Conservation (phyloP, 2,329 filamentous ascomycete genomes). For the Aspergillus luchuensis region DNA sequence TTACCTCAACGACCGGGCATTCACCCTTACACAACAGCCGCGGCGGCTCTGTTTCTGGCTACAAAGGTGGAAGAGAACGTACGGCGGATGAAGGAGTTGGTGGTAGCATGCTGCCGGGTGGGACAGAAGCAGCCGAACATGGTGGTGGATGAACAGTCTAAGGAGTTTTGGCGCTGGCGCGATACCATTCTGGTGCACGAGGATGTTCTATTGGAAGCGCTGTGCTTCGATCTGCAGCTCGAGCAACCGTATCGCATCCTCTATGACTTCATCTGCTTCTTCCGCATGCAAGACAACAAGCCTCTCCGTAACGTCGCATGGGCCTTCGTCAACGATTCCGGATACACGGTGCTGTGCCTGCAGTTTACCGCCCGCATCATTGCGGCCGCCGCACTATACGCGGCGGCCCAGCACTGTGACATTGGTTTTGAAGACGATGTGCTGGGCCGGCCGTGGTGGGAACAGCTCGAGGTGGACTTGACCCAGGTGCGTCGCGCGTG, state of each 20-base stretch:
- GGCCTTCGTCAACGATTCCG: constrained; percentile 91
- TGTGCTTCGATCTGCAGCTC: constrained; percentile 92
- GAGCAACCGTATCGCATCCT: constrained; percentile 85
- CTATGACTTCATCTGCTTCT: constrained; percentile 74
- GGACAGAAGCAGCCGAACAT: constrained; percentile 92
- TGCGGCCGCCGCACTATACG: constrained; percentile 83
- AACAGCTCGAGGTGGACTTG: constrained; percentile 70
- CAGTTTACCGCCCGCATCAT: constrained; percentile 78
- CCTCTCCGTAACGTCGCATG: constrained; percentile 81
- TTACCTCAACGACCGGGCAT: constrained; percentile 69
- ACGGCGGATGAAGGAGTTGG: constrained; percentile 90
- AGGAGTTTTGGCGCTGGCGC: constrained; percentile 97
- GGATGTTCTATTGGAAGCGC: constrained; percentile 83
- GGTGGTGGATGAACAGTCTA: constrained; percentile 92
- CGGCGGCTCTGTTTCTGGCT: constrained; percentile 86
- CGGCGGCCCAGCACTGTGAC: constrained; percentile 73
- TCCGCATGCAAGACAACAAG: constrained; percentile 77
- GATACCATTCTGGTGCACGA: constrained; percentile 92
- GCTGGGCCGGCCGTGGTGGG: constrained; percentile 84
- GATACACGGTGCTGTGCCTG: constrained; percentile 80
- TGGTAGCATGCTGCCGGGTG: constrained; percentile 89
- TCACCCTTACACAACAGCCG: constrained; percentile 92
- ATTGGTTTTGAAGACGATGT: constrained; percentile 74
- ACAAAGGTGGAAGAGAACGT: constrained; percentile 98
- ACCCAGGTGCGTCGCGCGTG: constrained; percentile 72